Evolutionary conservation across 2,329 filamentous ascomycete genomes (phyloP).

Genomic region (Ceratocystis cacaofunesta): DNA sequence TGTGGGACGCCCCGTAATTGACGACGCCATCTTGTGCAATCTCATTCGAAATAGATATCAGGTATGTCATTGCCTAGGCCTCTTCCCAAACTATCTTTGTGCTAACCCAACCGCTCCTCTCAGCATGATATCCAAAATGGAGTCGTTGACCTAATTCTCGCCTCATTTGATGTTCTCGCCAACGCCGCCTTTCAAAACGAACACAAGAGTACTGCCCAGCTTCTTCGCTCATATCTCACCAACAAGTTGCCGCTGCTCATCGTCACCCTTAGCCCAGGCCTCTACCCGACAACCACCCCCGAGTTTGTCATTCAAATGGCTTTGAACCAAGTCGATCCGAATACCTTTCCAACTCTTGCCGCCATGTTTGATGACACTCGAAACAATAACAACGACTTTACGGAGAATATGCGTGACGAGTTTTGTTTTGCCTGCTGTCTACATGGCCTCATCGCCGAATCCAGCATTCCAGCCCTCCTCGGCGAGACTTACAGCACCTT

Average conservation of each 20-base stretch:
- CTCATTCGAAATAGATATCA: constrained; percentile 77
- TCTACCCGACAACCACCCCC: constrained; percentile 58
- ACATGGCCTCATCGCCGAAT: constrained; percentile 67
- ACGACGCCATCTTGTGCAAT: constrained; percentile 62
- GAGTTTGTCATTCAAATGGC: constrained; percentile 59
- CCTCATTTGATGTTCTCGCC: constrained; percentile 77
- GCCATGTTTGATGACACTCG: constrained; percentile 45
- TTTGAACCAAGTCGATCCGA: constrained; percentile 67
- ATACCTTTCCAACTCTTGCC: constrained; percentile 49
- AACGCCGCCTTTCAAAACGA: constrained; percentile 63
- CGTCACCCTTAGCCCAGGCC: constrained; percentile 41
- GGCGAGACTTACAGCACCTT: constrained; percentile 72
- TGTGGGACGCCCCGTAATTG: constrained; percentile 64
- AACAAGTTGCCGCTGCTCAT: constrained; percentile 45
- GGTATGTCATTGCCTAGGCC: constrained; percentile 31
- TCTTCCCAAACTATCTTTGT: neutral
- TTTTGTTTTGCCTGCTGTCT: constrained; percentile 85
- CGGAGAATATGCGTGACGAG: constrained; percentile 47
- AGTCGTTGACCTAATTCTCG: constrained; percentile 68
- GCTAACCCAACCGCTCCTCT: neutral
- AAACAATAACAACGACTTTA: constrained; percentile 37
- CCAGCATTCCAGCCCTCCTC: constrained; percentile 62
- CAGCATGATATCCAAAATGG: constrained; percentile 64
- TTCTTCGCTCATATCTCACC: constrained; percentile 76
- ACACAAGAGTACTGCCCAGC: constrained; percentile 44